Evolutionary conservation across 805 yeast genomes (phyloP), one percentile per base, ranked within the genome.

Genomic region (Nakazawaea siamensis): DNA sequence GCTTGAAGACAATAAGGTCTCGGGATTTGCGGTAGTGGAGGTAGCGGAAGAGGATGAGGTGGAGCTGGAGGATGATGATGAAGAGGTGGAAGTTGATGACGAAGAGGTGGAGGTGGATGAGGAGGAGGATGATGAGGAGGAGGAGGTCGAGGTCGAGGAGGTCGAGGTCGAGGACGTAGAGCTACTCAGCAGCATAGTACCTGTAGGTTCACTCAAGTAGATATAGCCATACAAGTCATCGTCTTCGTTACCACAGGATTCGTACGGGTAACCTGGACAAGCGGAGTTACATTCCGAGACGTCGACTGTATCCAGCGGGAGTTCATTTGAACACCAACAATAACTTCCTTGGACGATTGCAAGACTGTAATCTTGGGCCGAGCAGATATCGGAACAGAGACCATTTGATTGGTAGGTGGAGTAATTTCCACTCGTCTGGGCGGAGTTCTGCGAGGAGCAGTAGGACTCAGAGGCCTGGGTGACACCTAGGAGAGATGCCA

Each of bases 281-380:
- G 48, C 42, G 17, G 17, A 29, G 18, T 45, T 42, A 50, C 76
- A 70, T 19, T 55, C 41, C n/a, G 49, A 36, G 9, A 58, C 26
- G 19, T 47, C 42, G 0, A 58, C 59, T 0, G 76, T 60, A 13
- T 50, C 43, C 1, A 48, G 58, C 5, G 77, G 76, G 11, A 63
- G 48, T 14, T 50, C 38, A 43, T 69, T 55, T 5, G 73, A 57
- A 45, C 78, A 72, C 70, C 72, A 70, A 43, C 79, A 72, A 28
- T 50, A 20, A 10, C 50, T 32, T 5, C 53, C 54, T 44, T 63
- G 71, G n/a, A 70, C 54, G 9, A 72, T 60, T 12, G 68, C 77
- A 33, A 62, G 67, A 4, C 60, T 50, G 39, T 51, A 57, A 3
- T 61, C 64, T 3, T 28, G 7, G 5, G 4, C 15, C 14, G 27